These are phyloP conservation scores for Glycyrrhiza uralensis DNA, from an alignment of 306 rosid genomes.

Conservation along the genomic window DNA sequence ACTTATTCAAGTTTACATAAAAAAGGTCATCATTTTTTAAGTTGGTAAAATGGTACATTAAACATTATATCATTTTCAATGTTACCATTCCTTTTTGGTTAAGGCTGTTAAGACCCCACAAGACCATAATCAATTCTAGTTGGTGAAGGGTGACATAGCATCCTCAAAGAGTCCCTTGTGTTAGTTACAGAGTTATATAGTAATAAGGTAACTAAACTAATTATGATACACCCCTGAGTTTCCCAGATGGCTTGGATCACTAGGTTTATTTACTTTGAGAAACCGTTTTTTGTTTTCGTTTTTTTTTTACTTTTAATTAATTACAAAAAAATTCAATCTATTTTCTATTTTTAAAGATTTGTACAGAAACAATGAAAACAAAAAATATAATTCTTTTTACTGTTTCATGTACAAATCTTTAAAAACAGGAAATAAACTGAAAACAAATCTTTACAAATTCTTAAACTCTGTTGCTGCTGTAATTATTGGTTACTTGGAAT, in stretches of 20 bases:
- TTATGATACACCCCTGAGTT: constrained; percentile 5
- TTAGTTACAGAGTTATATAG: background rate
- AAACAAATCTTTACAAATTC: no score
- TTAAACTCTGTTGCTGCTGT: background rate
- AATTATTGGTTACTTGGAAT: constrained; percentile 13
- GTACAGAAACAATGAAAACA: no score
- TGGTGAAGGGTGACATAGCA: constrained; percentile 26
- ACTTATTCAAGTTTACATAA: background rate
- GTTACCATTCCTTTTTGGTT: constrained; percentile 15
- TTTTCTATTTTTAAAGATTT: no score
- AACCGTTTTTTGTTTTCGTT: no score
- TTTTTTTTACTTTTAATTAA: no score
- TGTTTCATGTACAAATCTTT: no score
- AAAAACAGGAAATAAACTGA: no score
- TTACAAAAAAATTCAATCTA: no score
- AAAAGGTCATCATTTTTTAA: constrained; percentile 12
- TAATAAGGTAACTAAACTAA: constrained; percentile 3
- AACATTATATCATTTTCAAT: constrained; percentile 18
- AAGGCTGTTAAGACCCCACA: constrained; percentile 37
- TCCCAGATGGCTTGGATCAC: background rate
- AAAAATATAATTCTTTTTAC: no score
- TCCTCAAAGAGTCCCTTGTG: constrained; percentile 10
- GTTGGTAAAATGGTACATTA: constrained; percentile 16
- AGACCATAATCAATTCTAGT: constrained; percentile 25
- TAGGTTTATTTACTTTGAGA: no score